Conservation (phyloP, 1,139 yeast genomes). For the Candida neerlandica region DNA sequence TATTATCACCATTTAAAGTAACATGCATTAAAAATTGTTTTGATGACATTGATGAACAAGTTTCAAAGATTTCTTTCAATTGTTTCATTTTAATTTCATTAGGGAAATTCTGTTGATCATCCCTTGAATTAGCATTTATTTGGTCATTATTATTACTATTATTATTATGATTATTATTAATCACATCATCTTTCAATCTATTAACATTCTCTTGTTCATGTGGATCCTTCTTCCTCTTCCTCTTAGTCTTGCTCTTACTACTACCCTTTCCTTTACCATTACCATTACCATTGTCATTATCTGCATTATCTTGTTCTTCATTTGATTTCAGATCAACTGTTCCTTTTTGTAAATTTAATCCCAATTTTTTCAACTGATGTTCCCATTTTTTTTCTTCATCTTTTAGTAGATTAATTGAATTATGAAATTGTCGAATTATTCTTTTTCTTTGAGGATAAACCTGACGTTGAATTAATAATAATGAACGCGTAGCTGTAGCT, state of each 20-base stretch:
- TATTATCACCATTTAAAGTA: slow-evolving; percentile 40
- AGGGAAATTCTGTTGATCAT: background rate
- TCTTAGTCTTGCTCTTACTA: slow-evolving; percentile 12
- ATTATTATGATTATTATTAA: slow-evolving; percentile 4
- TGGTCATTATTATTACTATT: background rate
- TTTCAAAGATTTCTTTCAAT: slow-evolving; percentile 25
- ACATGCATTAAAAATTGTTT: slow-evolving; percentile 42
- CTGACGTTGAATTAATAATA: background rate
- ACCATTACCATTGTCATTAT: background rate
- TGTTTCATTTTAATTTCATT: slow-evolving; percentile 5
- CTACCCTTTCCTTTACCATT: background rate
- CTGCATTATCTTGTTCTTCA: slow-evolving; percentile 11
- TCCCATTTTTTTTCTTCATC: slow-evolving; percentile 33
- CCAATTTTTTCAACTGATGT: slow-evolving; percentile 30
- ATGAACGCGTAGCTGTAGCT: background rate
- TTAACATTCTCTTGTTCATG: too few relatives aligned
- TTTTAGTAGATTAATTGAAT: slow-evolving; percentile 11
- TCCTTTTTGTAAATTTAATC: slow-evolving; percentile 33
- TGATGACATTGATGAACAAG: slow-evolving; percentile 41
- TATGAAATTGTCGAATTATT: slow-evolving; percentile 8
- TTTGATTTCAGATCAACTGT: slow-evolving; percentile 19
- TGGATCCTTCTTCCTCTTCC: slow-evolving; percentile 10
- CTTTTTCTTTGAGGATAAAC: background rate
- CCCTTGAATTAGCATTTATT: background rate
- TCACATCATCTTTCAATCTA: slow-evolving; percentile 6